Evolutionary conservation across 179 eudicot species (phyloP), one percentile per base, ranked within the genome.

Genomic region (Patellifolia procumbens): DNA sequence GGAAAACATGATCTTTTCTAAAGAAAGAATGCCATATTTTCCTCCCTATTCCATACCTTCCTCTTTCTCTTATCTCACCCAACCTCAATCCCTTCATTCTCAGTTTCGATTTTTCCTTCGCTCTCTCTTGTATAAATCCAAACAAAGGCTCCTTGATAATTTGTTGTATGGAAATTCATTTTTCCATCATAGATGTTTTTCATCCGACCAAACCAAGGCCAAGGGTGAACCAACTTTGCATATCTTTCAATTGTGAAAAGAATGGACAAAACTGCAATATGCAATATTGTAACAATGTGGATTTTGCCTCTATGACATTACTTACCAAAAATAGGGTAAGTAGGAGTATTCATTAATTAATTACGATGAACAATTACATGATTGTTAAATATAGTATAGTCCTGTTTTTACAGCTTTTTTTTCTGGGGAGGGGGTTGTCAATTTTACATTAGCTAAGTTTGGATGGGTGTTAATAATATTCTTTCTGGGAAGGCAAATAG

Each of bases 391-490:
- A 68, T 19, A 69, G 73, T 43, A 69, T 16, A n/a, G n/a, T 49
- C 49, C 59, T 31, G 26, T 29, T 45, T 39, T 31, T 34, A 59
- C 63, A 24, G 26, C 31, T n/a, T 64, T 0, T 66, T 20, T 22
- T 24, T 16, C 28, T 1, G 39, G 2, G 7, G 22, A 17, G 42
- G 35, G 73, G 49, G 59, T 31, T 67, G 71, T 0, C 48, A 67
- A 9, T 42, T 74, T 7, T 56, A 34, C 48, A 51, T 49, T 17
- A 49, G n/a, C 72, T 75, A 65, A 52, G 65, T 64, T 20, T 65
- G 2, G 63, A 15, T 22, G 22, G 32, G 11, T 19, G 15, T 15
- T 6, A 26, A 15, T 2, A 26, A 15, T 2, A 16, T 17, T 60
- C 7, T 64, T 24, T 64, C 48, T 1, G 26, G 17, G 6, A 15